Evolutionary conservation across 2,329 filamentous ascomycete species (phyloP).

Genomic region (Xylaria sp.): DNA sequence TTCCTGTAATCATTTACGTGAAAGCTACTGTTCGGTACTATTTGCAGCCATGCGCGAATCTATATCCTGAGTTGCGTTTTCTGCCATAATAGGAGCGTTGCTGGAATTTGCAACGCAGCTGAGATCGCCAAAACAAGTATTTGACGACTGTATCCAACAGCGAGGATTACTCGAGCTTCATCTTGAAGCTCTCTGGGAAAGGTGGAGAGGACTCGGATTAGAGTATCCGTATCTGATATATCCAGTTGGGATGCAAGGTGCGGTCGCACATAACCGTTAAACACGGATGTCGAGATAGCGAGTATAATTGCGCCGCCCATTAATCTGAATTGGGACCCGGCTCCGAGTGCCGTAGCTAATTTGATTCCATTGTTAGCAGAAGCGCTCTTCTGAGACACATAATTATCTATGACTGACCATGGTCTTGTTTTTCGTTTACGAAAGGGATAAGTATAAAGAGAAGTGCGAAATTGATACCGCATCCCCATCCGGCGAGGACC

Average conservation of each 20-base stretch:
- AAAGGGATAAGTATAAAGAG: conserved; percentile 36
- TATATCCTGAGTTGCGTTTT: conserved; percentile 36
- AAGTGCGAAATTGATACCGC: conserved; percentile 36
- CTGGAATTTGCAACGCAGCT: conserved; percentile 37
- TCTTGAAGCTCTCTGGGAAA: conserved; percentile 31
- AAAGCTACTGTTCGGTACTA: background rate
- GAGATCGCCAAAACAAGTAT: conserved; percentile 38
- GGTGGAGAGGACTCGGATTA: conserved; percentile 16
- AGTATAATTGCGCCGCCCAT: conserved; percentile 40
- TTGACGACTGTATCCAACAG: conserved; percentile 40
- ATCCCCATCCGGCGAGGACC: conserved; percentile 35
- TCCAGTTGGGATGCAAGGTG: conserved; percentile 26
- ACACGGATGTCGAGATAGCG: conserved; percentile 40
- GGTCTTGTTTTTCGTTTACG: conserved; percentile 33
- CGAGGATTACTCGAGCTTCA: conserved; percentile 22
- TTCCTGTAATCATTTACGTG: background rate
- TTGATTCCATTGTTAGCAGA: background rate
- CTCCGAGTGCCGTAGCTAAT: conserved; percentile 41
- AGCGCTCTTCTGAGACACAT: background rate
- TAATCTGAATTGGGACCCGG: conserved; percentile 39
- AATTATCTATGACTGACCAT: conserved; percentile 30
- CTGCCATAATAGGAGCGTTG: conserved; percentile 39
- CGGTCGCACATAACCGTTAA: conserved; percentile 31
- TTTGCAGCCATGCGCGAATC: background rate
- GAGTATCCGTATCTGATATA: conserved; percentile 16